Evolutionary conservation across 306 rosid species (phyloP).

Genomic region (Fragaria vesca): DNA sequence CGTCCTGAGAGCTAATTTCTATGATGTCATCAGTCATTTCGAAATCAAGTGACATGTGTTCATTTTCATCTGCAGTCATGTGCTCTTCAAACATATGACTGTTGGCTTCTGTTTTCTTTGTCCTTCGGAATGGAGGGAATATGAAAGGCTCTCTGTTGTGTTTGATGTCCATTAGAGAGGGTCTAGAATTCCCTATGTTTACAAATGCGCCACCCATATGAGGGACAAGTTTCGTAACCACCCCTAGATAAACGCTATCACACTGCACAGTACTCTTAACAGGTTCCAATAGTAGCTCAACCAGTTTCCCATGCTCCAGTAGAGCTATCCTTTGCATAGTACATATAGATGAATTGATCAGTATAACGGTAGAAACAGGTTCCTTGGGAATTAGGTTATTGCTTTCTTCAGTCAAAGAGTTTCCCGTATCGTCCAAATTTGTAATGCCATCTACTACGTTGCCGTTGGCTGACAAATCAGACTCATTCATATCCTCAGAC

Average conservation of each 20-base stretch:
- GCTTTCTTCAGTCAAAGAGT: constrained; percentile 52
- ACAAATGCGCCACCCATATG: constrained; percentile 98
- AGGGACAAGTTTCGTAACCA: constrained; percentile 81
- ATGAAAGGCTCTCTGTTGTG: constrained; percentile 80
- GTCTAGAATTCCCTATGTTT: constrained; percentile 75
- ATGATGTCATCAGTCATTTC: constrained; percentile 35
- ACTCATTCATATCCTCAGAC: constrained; percentile 43
- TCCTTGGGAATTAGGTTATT: constrained; percentile 41
- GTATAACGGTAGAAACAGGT: constrained; percentile 61
- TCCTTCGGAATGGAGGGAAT: constrained; percentile 78
- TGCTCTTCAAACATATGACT: constrained; percentile 30
- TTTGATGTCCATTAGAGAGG: constrained; percentile 81
- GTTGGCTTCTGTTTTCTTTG: constrained; percentile 46
- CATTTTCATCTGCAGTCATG: constrained; percentile 33
- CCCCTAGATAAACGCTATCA: constrained; percentile 87
- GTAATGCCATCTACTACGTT: constrained; percentile 32
- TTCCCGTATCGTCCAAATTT: constrained; percentile 44
- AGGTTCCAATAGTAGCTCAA: constrained; percentile 86
- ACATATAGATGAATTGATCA: constrained; percentile 92
- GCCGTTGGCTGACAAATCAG: constrained; percentile 38
- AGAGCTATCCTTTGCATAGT: constrained; percentile 99
- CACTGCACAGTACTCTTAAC: constrained; percentile 93
- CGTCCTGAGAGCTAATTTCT: constrained; percentile 45
- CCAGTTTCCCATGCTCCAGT: constrained; percentile 77
- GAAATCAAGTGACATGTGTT: constrained; percentile 26